phyloP scores from a whole-genome alignment of 805 yeast species.

The Hagleromyces aurorensis region DNA sequence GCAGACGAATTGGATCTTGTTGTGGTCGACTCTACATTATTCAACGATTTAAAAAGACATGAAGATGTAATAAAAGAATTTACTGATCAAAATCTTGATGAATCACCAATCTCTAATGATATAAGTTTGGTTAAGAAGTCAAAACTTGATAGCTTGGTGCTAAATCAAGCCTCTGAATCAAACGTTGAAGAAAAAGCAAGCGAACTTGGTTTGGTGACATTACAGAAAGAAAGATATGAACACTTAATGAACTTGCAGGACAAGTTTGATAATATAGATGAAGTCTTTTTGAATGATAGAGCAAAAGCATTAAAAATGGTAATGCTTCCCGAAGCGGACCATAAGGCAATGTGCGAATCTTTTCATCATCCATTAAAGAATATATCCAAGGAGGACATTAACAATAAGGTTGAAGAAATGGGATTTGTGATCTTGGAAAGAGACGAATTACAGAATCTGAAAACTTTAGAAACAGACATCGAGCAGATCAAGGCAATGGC shows the following conservation, averaged over 20 bases:
- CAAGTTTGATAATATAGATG: no score
- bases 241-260: slow-evolving; percentile 2
- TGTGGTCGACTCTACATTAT: no score
- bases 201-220: slow-evolving; percentile 3
- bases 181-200: slow-evolving; percentile 4
- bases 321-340: slow-evolving; percentile 8
- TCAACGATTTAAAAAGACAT: no score
- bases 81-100: no score
- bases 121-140: no score
- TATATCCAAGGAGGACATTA: slow-evolving; percentile 5
- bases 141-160: no score
- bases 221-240: slow-evolving; percentile 3
- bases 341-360: no score
- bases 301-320: slow-evolving; percentile 22
- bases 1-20: no score
- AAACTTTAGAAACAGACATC: slow-evolving; percentile 2
- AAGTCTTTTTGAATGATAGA: no score
- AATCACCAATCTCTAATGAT: no score
- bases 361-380: slow-evolving; percentile 4
- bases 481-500: slow-evolving; percentile 1
- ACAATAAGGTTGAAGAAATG: slow-evolving; percentile 10
- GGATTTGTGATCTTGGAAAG: slow-evolving; percentile 25
- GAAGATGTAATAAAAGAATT: no score
- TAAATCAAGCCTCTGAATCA: no score
- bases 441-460: slow-evolving; percentile 15